Evolutionary conservation across 805 yeast species (phyloP).

Genomic region (Yamadazyma kitorensis): DNA sequence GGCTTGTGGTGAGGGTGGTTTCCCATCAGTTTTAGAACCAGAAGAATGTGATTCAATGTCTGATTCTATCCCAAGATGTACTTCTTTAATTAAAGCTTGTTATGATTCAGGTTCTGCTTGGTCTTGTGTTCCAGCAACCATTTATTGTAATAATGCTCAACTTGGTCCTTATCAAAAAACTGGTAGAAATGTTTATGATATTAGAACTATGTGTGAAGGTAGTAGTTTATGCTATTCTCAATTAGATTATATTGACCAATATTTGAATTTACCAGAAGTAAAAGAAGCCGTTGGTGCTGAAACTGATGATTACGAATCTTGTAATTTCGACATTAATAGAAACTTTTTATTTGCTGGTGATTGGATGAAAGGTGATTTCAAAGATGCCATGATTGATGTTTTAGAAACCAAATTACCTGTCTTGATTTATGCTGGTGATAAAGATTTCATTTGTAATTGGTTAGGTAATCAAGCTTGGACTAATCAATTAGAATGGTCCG

Average conservation of each 20-base stretch:
- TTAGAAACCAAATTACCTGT: slow-evolving; percentile 74
- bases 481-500: slow-evolving; percentile 25
- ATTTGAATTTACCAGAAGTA: slow-evolving; percentile 74
- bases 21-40: slow-evolving; percentile 67
- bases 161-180: slow-evolving; percentile 79
- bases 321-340: slow-evolving; percentile 75
- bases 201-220: slow-evolving; percentile 76
- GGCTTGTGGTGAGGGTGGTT: slow-evolving; percentile 93
- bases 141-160: slow-evolving; percentile 85
- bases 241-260: slow-evolving; percentile 69
- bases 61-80: slow-evolving; percentile 68
- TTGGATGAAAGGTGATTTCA: slow-evolving; percentile 79
- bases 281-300: slow-evolving; percentile 87
- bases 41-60: slow-evolving; percentile 67
- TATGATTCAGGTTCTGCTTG: slow-evolving; percentile 71
- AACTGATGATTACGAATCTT: slow-evolving; percentile 70
- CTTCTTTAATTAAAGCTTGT: slow-evolving; percentile 71
- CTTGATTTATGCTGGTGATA: slow-evolving; percentile 76
- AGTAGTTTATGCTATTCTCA: slow-evolving; percentile 72
- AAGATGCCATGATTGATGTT: slow-evolving; percentile 53
- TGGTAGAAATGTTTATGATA: slow-evolving; percentile 89
- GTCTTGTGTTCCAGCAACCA: slow-evolving; percentile 87
- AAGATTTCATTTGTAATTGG: slow-evolving; percentile 47
- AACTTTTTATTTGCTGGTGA: slow-evolving; percentile 87
- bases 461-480: slow-evolving; percentile 44